Conservation (phyloP, 257 asterid species). For the Forsythia viridissima region DNA sequence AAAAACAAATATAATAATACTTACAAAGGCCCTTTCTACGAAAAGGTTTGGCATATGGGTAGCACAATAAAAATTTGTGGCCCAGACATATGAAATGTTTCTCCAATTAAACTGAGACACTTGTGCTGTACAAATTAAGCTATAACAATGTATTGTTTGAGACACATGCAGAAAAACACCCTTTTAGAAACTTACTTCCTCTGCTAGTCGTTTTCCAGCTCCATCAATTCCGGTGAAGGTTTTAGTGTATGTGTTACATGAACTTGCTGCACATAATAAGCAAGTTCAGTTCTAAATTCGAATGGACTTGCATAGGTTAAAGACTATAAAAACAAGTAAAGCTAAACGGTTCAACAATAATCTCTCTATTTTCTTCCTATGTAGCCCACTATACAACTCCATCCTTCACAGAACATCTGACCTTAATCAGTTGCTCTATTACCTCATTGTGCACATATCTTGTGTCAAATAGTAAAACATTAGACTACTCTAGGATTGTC, state of each 20-base stretch:
- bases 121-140: constrained; percentile 9
- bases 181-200: constrained; percentile 68
- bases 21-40: background rate
- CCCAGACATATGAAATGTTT: constrained; percentile 9
- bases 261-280: constrained; percentile 68
- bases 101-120: constrained; percentile 9
- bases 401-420: background rate
- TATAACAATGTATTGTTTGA: constrained; percentile 4
- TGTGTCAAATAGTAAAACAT: background rate
- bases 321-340: background rate
- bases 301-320: background rate
- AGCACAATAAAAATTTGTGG: constrained; percentile 5
- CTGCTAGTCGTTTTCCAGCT: constrained; percentile 88
- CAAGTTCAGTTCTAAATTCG: constrained; percentile 17
- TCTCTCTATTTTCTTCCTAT: background rate
- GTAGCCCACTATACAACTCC: background rate
- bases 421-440: background rate
- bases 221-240: constrained; percentile 91
- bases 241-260: constrained; percentile 78
- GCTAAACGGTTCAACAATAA: background rate
- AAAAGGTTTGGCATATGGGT: background rate
- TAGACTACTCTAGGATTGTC: background rate
- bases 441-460: background rate
- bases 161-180: background rate
- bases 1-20: background rate